Conservation (phyloP, 306 rosid species). For the Lagenaria siceraria region DNA sequence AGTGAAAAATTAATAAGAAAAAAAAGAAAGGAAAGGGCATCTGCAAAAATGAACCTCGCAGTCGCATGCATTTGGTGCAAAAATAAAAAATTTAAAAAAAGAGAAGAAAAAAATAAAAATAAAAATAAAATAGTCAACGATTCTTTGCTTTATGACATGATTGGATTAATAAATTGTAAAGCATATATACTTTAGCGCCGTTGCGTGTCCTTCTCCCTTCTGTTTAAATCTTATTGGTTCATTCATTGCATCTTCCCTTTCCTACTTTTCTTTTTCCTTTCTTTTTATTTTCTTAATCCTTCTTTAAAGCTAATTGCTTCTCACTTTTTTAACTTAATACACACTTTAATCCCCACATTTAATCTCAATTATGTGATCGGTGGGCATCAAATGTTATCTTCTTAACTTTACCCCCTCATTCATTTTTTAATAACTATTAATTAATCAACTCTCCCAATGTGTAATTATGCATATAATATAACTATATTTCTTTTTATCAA, state of each 20-base stretch:
- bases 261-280: not conserved
- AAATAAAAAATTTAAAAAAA: not conserved
- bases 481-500: too few species aligned
- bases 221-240: constrained; percentile 29
- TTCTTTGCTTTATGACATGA: constrained; percentile 19
- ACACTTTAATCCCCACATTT: not conserved
- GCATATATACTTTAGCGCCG: constrained; percentile 75
- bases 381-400: not conserved
- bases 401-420: not conserved
- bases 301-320: not conserved
- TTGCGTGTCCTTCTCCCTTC: constrained; percentile 19
- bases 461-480: too few species aligned
- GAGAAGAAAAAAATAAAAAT: not conserved
- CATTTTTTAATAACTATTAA: too few species aligned
- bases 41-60: not conserved
- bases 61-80: constrained; percentile 2
- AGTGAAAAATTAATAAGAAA: not conserved
- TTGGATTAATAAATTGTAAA: constrained; percentile 30
- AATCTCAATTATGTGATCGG: not conserved
- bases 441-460: not conserved
- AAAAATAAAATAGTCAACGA: not conserved
- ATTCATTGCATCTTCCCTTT: constrained; percentile 9
- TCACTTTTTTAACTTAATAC: not conserved
- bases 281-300: too few species aligned
- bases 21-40: not conserved